A percentile compares a stretch with the other conserved stretches of the same genome.
Evolutionary conservation across 495 filamentous ascomycete genomes (phyloP).

Genomic region (Daldinia caldariorum): DNA sequence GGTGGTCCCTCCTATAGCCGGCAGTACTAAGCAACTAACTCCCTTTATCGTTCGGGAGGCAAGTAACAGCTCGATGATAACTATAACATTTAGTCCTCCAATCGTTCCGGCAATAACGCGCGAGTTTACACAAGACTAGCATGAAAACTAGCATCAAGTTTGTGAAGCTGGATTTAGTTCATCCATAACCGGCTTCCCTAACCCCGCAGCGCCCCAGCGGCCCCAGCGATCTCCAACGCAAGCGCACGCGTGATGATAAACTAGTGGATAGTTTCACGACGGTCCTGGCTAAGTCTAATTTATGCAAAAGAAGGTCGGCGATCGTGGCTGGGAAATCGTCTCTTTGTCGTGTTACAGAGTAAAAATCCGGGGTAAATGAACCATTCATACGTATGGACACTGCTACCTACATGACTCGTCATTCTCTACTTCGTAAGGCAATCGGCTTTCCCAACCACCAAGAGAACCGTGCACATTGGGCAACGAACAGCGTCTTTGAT

Average conservation of each 20-base stretch:
- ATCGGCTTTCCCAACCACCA: background rate
- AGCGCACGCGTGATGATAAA: conserved; percentile 19
- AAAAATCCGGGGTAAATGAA: conserved; percentile 35
- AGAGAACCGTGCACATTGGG: conserved; percentile 1
- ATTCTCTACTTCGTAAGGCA: background rate
- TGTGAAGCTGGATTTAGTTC: conserved; percentile 1
- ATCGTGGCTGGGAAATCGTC: conserved; percentile 17
- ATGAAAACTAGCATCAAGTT: background rate
- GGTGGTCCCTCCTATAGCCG: conserved; percentile 1
- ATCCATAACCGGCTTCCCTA: conserved; percentile 3
- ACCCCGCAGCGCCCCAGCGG: conserved; percentile 18
- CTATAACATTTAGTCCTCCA: background rate
- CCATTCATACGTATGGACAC: conserved; percentile 5
- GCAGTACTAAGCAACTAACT: conserved; percentile 5
- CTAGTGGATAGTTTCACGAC: conserved; percentile 28
- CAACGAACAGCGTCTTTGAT: background rate
- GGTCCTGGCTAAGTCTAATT: conserved; percentile 20
- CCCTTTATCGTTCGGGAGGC: conserved; percentile 3
- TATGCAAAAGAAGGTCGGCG: conserved; percentile 15
- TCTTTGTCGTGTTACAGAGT: conserved; percentile 1
- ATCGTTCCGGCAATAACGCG: conserved; percentile 1
- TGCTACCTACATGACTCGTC: conserved; percentile 32
- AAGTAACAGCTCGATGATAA: conserved; percentile 5
- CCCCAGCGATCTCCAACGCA: conserved; percentile 21
- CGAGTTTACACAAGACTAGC: background rate